Conservation (phyloP, 805 yeast species). For the Nakazawaea peltata region DNA sequence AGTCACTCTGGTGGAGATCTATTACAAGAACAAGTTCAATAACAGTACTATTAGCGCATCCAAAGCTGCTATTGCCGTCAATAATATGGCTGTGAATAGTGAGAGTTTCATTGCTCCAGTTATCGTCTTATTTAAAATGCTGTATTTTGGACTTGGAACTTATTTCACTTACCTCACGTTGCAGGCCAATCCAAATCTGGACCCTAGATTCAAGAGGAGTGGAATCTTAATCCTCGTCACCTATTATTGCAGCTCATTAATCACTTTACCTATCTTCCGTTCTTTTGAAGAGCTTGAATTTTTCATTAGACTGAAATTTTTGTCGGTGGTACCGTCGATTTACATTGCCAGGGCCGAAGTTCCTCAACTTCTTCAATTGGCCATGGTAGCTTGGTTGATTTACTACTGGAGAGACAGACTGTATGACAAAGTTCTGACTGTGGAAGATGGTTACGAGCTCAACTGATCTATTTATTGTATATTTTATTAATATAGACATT, state of each 20-base stretch:
- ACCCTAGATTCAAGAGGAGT: conserved; percentile 1
- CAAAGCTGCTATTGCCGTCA: not conserved
- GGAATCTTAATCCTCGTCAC: conserved; percentile 1
- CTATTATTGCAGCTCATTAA: conserved; percentile 1
- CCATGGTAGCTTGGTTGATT: conserved; percentile 4
- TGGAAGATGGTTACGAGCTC: conserved; percentile 3
- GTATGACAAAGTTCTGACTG: not conserved
- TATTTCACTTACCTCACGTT: conserved; percentile 1
- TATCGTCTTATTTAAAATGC: conserved; percentile 2
- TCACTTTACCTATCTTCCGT: conserved; percentile 1
- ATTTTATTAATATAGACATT: too few relatives aligned
- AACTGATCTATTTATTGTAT: too few relatives aligned
- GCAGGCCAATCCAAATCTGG: not conserved
- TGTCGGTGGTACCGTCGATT: not conserved
- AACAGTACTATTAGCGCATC: not conserved
- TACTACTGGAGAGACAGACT: conserved; percentile 8
- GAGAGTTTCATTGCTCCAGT: conserved; percentile 2
- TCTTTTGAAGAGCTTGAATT: not conserved
- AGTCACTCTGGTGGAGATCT: conserved; percentile 2
- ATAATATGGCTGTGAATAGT: not conserved
- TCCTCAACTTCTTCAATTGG: conserved; percentile 6
- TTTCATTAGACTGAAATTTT: not conserved
- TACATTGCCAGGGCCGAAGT: not conserved
- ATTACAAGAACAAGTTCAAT: conserved; percentile 1
- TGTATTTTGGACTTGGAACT: not conserved